phyloP scores from a whole-genome alignment of 495 filamentous ascomycete genomes.

The Terfezia boudieri region DNA sequence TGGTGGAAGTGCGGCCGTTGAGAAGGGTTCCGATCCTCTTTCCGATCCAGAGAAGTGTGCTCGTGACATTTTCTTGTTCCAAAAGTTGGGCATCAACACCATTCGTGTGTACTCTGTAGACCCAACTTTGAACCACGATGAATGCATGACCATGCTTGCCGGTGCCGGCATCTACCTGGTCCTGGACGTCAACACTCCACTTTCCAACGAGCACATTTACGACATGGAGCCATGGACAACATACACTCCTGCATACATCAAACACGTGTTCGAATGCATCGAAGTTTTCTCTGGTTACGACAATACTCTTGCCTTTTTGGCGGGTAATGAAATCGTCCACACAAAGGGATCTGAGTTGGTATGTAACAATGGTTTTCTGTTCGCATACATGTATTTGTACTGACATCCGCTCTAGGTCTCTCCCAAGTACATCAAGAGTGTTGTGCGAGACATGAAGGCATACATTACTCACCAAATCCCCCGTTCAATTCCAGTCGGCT shows the following conservation, averaged over 20 bases:
- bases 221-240: slow-evolving; percentile 18
- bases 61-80: slow-evolving; percentile 40
- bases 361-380: background rate
- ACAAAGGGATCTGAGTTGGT: slow-evolving; percentile 29
- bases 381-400: too few relatives aligned
- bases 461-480: slow-evolving; percentile 36
- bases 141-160: slow-evolving; percentile 41
- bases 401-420: slow-evolving; percentile 30
- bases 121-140: slow-evolving; percentile 34
- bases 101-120: slow-evolving; percentile 53
- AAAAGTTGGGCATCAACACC: slow-evolving; percentile 41
- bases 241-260: slow-evolving; percentile 30
- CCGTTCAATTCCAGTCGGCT: slow-evolving; percentile 27
- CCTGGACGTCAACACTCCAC: slow-evolving; percentile 20
- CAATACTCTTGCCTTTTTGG: slow-evolving; percentile 55
- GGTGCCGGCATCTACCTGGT: slow-evolving; percentile 48
- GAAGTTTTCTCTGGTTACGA: slow-evolving; percentile 46
- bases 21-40: slow-evolving; percentile 25
- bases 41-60: slow-evolving; percentile 32
- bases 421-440: slow-evolving; percentile 54
- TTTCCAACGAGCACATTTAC: slow-evolving; percentile 28
- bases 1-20: slow-evolving; percentile 2
- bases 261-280: slow-evolving; percentile 50
- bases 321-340: slow-evolving; percentile 59
- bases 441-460: slow-evolving; percentile 58